These are phyloP conservation scores for Choiromyces venosus DNA, from an alignment of 495 filamentous ascomycete genomes.

Conservation along the genomic window DNA sequence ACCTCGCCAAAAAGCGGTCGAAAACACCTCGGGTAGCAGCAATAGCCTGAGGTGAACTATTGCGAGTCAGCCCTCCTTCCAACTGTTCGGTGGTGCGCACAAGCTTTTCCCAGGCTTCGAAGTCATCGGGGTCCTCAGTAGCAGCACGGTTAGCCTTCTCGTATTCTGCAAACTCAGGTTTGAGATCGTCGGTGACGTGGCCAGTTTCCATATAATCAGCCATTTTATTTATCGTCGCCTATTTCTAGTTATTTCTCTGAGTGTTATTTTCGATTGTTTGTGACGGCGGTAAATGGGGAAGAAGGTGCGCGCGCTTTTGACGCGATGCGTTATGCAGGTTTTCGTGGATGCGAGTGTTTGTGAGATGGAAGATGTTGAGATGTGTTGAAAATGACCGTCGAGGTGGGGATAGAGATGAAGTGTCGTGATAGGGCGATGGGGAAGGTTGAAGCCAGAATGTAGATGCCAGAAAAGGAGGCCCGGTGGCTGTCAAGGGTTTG, in stretches of 20 bases:
- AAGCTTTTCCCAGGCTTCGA: conserved; percentile 92
- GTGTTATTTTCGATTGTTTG: conserved; percentile 3
- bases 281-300: neutral
- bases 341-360: neutral
- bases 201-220: conserved; percentile 36
- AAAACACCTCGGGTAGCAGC: conserved; percentile 75
- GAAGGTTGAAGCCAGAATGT: conserved; percentile 2
- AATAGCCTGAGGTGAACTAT: conserved; percentile 91
- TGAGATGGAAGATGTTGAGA: neutral
- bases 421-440: neutral
- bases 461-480: neutral
- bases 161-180: conserved; percentile 42
- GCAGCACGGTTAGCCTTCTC: conserved; percentile 42
- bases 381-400: neutral
- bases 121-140: conserved; percentile 76
- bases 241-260: neutral
- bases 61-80: conserved; percentile 90
- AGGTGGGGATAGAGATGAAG: conserved; percentile 1
- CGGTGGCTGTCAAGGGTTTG: neutral
- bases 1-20: conserved; percentile 90
- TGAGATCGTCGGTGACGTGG: conserved; percentile 33
- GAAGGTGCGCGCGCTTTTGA: neutral
- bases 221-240: conserved; percentile 26
- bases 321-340: neutral
- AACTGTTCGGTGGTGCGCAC: conserved; percentile 73